Evolutionary conservation across 352 stramenopile species (phyloP).

Genomic region (Elongisporangium anandrum): DNA sequence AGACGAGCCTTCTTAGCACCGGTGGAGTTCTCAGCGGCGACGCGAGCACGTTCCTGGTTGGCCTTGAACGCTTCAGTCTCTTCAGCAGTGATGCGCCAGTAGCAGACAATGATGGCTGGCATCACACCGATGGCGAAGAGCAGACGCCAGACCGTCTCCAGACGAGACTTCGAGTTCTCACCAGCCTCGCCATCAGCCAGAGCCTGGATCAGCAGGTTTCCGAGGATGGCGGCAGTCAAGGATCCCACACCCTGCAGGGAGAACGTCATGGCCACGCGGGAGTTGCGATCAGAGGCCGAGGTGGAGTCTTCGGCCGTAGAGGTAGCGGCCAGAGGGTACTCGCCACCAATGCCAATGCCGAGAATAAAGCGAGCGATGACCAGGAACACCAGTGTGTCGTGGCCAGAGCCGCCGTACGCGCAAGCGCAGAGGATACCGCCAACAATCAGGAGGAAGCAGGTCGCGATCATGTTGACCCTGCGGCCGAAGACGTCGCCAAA

Average conservation of each 20-base stretch:
- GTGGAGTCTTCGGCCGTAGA: constrained; percentile 33
- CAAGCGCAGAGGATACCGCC: constrained; percentile 56
- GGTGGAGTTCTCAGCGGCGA: not conserved
- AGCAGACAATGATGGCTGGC: constrained; percentile 56
- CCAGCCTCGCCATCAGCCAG: constrained; percentile 32
- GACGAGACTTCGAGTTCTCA: constrained; percentile 26
- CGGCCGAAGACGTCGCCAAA: constrained; percentile 63
- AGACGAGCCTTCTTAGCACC: constrained; percentile 10
- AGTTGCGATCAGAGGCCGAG: constrained; percentile 20
- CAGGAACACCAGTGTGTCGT: constrained; percentile 57
- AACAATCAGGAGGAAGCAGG: constrained; percentile 62
- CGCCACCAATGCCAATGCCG: constrained; percentile 54
- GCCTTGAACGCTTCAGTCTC: constrained; percentile 47
- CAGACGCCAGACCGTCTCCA: constrained; percentile 62
- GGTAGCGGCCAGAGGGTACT: constrained; percentile 32
- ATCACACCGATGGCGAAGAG: constrained; percentile 63
- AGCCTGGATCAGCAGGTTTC: constrained; percentile 53
- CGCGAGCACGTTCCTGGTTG: constrained; percentile 8
- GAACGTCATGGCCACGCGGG: constrained; percentile 30
- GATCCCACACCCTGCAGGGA: constrained; percentile 58
- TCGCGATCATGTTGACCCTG: constrained; percentile 62
- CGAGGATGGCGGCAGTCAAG: constrained; percentile 47
- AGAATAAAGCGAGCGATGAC: constrained; percentile 52
- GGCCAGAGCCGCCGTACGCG: constrained; percentile 35
- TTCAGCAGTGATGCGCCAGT: constrained; percentile 54